Base-by-base conservation (phyloP, 306 rosid genomes). In the Neltuma alba region DNA sequence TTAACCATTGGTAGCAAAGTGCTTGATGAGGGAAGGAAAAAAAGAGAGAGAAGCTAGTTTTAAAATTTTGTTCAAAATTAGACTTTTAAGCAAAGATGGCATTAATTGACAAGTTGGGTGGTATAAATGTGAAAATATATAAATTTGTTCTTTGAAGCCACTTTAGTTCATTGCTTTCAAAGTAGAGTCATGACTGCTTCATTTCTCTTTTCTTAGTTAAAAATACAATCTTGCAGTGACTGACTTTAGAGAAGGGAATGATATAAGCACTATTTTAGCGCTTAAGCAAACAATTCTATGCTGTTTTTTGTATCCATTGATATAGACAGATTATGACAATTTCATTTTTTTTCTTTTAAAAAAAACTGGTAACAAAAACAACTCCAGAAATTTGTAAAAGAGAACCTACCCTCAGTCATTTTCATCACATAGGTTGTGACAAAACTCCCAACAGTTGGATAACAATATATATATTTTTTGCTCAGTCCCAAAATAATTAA, bases 41-140 rank as follows among this genome's bases (percentile, higher is more conserved):
- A 54, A 33, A 21, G 9, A 54, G 14, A 48, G 8, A 48, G 55
- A 48, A 14, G 55, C 55, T 48, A 6, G 61, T 10, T 38, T 21
- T 28, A 13, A 27, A 0, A 0, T 58, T 12, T 16, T 38, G 2
- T 65, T 71, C 28, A 57, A 38, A 66, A 69, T 42, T 69, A 86
- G 81, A 76, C 98, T 94, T 94, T 79, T 28, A 92, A 90, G 98
- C 96, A 86, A 94, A 92, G 97, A 81, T 86, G 90, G 61, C 58
- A 66, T 38, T 66, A 48, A 18, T 12, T 65, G 71, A 63, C 67
- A 65, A 40, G 71, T 75, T 25, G 64, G 80, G 55, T 79, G 25
- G 45, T 84, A 37, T 58, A 74, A 57, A 50, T 78, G 52, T 37
- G 67, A 79, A 79, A 21, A 57, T 57, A 25, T 57, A 11, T 57